A percentile compares a stretch with the other conserved stretches of the same genome.
These are phyloP conservation scores for Trametopsis cervina DNA, from an alignment of 768 basidiomycete species.

Conservation along the genomic window DNA sequence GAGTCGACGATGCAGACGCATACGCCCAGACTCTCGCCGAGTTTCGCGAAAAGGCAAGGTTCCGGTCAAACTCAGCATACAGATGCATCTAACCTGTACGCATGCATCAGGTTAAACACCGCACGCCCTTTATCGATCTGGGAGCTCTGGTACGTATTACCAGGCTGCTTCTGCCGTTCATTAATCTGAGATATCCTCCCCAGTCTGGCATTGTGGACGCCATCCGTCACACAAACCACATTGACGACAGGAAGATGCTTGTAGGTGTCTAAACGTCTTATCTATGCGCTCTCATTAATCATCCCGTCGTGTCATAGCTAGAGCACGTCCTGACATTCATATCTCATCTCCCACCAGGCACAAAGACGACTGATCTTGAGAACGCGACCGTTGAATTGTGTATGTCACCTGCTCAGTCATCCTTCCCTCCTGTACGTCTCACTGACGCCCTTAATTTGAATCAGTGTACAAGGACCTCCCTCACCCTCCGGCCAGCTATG, in stretches of 20 bases:
- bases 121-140: slow-evolving; percentile 30
- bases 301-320: slow-evolving; percentile 37
- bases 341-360: slow-evolving; percentile 47
- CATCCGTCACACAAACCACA: slow-evolving; percentile 47
- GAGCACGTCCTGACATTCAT: slow-evolving; percentile 64
- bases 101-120: slow-evolving; percentile 40
- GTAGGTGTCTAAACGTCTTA: slow-evolving; percentile 34
- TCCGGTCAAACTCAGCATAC: neutral
- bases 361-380: slow-evolving; percentile 32
- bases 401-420: slow-evolving; percentile 28
- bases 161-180: neutral
- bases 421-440: neutral
- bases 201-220: slow-evolving; percentile 59
- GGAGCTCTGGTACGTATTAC: slow-evolving; percentile 37
- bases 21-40: slow-evolving; percentile 5
- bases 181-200: neutral
- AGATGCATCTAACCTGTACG: neutral
- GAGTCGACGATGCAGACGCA: slow-evolving; percentile 22
- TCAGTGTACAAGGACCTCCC: slow-evolving; percentile 80
- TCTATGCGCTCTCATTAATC: neutral
- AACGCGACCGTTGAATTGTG: slow-evolving; percentile 42
- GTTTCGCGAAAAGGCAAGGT: slow-evolving; percentile 35
- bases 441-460: neutral
- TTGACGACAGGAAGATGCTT: slow-evolving; percentile 75
- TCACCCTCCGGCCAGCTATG: slow-evolving; percentile 68